Base-by-base conservation (phyloP, 495 filamentous ascomycete species). In the Aspergillus biplanus region DNA sequence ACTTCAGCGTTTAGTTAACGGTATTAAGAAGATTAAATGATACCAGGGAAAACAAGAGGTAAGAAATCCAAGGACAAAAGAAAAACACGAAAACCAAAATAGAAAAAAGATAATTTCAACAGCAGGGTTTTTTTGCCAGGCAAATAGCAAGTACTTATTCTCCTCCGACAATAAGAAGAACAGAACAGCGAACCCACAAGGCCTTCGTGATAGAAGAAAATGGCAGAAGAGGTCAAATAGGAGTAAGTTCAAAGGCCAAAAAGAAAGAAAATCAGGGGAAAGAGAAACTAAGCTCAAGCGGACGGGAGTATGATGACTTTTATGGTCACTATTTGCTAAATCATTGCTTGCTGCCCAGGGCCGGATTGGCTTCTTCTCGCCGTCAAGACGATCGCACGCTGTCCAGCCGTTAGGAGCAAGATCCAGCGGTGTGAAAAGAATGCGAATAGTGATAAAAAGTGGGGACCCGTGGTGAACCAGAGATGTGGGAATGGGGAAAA, bases 1-100 rank as follows among this genome's bases (percentile, higher is more conserved):
- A 42, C 33, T 21, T 18, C 21, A 27, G 21, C 6, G 39, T 49
- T 49, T 33, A 59, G 56, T 34, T 33, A 18, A 58, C n/a, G 56
- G 56, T 55, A 59, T 59, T 64, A 60, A 53, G 46, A 49, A 32
- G 39, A 27, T 27, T 27, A 35, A 59, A 58, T 48, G 48, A 59
- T 59, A 57, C 47, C 35, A 53, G 21, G 52, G 47, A 46, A 18
- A 35, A 55, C 52, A 34, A 48, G 33, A 44, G 8, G 39, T 44
- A 44, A 11, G 39, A 44, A 44, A 44, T 27, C 21, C 21, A 27
- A 27, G 21, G 21, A 27, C 1, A 27, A 27, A 27, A 27, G 21
- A 27, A 27, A 27, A 27, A 27, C 21, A 27, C 21, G 21, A 27
- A 27, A 27, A 27, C 21, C 2, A 27, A 27, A 27, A 27, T 27